phyloP scores from a whole-genome alignment of 2,329 filamentous ascomycete species.

The Zasmidium angulare region DNA sequence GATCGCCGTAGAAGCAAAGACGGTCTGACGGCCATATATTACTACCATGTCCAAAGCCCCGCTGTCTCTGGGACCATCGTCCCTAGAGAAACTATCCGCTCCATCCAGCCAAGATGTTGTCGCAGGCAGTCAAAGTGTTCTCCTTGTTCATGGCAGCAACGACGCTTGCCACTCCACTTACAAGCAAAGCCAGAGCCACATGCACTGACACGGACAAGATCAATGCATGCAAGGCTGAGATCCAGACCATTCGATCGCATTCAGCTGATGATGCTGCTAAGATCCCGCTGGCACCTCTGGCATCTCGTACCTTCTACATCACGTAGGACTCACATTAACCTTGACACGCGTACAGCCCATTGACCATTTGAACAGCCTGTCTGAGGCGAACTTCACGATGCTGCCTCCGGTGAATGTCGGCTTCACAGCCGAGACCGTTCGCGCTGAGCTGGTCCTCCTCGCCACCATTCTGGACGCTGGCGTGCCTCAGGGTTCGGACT shows the following conservation, averaged over 20 bases:
- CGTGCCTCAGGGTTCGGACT: constrained; percentile 7
- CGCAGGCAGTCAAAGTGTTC: background rate
- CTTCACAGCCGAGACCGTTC: constrained; percentile 13
- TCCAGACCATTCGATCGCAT: constrained; percentile 15
- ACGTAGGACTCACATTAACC: background rate
- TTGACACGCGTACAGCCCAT: no score
- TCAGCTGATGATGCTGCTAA: constrained; percentile 6
- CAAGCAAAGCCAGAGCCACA: background rate
- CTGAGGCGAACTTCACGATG: background rate
- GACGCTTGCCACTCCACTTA: background rate
- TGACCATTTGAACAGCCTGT: background rate
- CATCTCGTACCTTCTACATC: constrained; percentile 10
- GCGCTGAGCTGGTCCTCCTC: constrained; percentile 10
- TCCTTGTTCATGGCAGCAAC: background rate
- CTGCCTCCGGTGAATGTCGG: constrained; percentile 12
- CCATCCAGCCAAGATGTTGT: no score
- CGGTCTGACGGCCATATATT: no score
- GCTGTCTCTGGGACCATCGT: no score
- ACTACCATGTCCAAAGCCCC: no score
- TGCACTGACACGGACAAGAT: constrained; percentile 7
- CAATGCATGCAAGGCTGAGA: constrained; percentile 15
- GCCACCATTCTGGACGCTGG: constrained; percentile 10
- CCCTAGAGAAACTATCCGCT: no score
- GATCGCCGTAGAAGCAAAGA: no score
- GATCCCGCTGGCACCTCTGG: constrained; percentile 11